Percentiles rank a stretch among this genome's conserved stretches.
phyloP scores from a whole-genome alignment of 345 rosid genomes.

The Aurinia saxatilis region DNA sequence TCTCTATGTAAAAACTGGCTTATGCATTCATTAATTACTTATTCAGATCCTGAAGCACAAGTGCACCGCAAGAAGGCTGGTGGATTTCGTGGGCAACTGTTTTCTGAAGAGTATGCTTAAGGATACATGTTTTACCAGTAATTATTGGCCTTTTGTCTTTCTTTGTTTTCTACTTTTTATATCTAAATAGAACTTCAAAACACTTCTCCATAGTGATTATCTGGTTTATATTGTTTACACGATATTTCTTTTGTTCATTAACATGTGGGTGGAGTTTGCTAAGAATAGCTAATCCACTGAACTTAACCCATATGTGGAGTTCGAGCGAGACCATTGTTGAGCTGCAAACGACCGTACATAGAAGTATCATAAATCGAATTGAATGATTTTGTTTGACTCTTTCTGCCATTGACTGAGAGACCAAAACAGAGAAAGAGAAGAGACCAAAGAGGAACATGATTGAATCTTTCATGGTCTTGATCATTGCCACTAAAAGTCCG shows the following conservation, averaged over 20 bases:
- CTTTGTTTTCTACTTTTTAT: no score
- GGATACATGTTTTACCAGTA: no score
- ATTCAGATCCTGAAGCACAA: constrained; percentile 45
- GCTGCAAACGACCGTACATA: constrained; percentile 64
- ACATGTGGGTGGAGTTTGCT: no score
- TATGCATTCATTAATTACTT: neutral
- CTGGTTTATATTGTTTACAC: no score
- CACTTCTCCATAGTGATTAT: no score
- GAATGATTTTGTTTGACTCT: constrained; percentile 39
- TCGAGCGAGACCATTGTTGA: constrained; percentile 71
- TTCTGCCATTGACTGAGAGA: constrained; percentile 35
- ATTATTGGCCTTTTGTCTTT: no score
- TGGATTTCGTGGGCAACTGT: constrained; percentile 48
- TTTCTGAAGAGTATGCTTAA: constrained; percentile 71
- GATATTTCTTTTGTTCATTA: no score
- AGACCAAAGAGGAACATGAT: constrained; percentile 10
- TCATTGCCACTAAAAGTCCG: constrained; percentile 13
- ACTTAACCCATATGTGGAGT: constrained; percentile 96
- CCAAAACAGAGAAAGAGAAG: constrained; percentile 24
- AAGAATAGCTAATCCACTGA: no score
- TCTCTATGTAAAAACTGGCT: neutral
- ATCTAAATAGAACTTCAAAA: no score
- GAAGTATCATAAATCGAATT: constrained; percentile 60
- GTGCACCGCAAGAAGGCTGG: constrained; percentile 37
- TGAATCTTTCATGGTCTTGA: constrained; percentile 6